These are phyloP conservation scores for Plasmopara viticola DNA, from an alignment of 352 stramenopile genomes.

Conservation along the genomic window DNA sequence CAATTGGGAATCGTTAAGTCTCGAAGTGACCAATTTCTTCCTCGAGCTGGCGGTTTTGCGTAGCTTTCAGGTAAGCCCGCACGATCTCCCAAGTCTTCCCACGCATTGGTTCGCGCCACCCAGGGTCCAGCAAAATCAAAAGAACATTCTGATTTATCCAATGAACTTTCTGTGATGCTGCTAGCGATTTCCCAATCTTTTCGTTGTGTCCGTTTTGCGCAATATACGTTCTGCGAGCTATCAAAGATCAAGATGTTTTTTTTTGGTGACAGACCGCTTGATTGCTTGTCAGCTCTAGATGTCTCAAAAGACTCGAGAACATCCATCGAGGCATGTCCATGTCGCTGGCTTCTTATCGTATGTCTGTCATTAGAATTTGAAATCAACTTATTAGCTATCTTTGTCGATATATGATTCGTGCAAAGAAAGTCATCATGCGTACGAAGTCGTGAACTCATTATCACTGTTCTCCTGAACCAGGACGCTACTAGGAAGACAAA, in stretches of 20 bases:
- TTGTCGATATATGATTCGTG: background rate
- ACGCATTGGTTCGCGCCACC: slow-evolving; percentile 27
- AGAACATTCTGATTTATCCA: slow-evolving; percentile 21
- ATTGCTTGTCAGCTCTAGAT: background rate
- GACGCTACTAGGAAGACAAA: background rate
- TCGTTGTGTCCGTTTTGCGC: slow-evolving; percentile 4
- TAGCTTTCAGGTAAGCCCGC: slow-evolving; percentile 14
- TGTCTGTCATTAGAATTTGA: background rate
- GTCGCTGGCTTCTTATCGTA: background rate
- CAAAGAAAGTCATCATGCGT: background rate
- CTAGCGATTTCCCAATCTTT: slow-evolving; percentile 19
- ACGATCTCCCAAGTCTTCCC: slow-evolving; percentile 40
- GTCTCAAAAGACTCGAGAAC: background rate
- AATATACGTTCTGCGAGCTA: slow-evolving; percentile 23
- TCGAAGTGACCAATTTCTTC: slow-evolving; percentile 14
- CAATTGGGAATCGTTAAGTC: slow-evolving; percentile 21
- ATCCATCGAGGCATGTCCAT: background rate
- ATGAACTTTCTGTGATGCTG: slow-evolving; percentile 34
- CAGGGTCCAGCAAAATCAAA: slow-evolving; percentile 24
- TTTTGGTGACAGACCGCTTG: slow-evolving; percentile 1
- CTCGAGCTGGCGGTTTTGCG: slow-evolving; percentile 10
- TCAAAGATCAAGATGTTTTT: slow-evolving; percentile 32
- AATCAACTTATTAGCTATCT: background rate
- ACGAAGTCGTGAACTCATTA: background rate
- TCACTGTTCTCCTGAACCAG: background rate